Conservation (phyloP, 2,329 filamentous ascomycete species). For the Pseudopyricularia cyperi region DNA sequence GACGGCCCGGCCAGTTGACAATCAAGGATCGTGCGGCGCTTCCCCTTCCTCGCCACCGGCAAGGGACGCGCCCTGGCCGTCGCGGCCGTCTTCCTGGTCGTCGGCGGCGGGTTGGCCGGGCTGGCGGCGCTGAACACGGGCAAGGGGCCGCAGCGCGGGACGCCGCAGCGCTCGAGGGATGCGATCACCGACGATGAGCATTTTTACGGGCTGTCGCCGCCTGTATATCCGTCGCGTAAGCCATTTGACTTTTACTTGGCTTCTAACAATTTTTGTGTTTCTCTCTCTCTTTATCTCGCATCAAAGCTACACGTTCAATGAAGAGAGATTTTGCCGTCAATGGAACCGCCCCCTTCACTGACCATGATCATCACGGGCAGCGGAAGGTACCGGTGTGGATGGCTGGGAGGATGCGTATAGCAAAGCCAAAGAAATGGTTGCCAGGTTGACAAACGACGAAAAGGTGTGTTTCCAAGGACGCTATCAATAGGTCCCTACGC, state of each 20-base stretch:
- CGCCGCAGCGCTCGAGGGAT: not conserved
- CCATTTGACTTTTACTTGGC: not conserved
- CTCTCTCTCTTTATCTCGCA: no score
- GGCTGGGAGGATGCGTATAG: constrained; percentile 54
- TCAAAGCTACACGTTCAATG: no score
- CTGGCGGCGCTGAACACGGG: constrained; percentile 16
- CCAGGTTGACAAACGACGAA: constrained; percentile 58
- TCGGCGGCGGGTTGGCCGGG: constrained; percentile 20
- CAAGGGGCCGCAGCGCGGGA: not conserved
- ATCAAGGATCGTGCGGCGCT: constrained; percentile 12
- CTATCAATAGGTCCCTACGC: no score
- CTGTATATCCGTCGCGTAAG: constrained; percentile 39
- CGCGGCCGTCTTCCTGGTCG: constrained; percentile 15
- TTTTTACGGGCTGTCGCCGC: constrained; percentile 37
- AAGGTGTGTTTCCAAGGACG: constrained; percentile 35
- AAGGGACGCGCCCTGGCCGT: constrained; percentile 14
- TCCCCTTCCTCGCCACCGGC: constrained; percentile 17
- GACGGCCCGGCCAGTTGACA: constrained; percentile 11
- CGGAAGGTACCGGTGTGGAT: constrained; percentile 43
- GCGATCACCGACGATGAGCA: constrained; percentile 25
- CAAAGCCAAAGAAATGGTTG: constrained; percentile 56
- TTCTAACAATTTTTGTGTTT: not conserved
- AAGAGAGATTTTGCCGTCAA: no score
- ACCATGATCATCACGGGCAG: constrained; percentile 12
- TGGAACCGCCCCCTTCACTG: not conserved